phyloP scores from a whole-genome alignment of 2,329 filamentous ascomycete genomes.

The Hymenoscyphus albidus region DNA sequence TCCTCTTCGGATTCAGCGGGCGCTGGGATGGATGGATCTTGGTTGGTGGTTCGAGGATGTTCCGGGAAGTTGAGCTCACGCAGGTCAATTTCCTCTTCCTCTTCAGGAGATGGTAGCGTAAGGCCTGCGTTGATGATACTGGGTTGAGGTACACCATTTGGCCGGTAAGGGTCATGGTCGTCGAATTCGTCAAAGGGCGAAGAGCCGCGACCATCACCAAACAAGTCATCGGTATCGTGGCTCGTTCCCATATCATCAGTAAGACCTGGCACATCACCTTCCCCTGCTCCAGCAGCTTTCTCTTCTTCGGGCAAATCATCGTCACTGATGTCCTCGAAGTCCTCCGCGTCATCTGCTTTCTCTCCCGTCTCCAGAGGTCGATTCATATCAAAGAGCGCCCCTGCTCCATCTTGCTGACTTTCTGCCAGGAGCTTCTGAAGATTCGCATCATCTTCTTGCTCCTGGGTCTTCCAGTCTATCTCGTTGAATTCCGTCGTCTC shows the following conservation, averaged over 20 bases:
- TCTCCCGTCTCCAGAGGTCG: conserved; percentile 59
- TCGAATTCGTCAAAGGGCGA: conserved; percentile 31
- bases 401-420: conserved; percentile 36
- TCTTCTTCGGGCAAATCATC: conserved; percentile 85
- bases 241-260: conserved; percentile 57
- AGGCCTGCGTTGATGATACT: conserved; percentile 19
- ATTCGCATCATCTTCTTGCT: conserved; percentile 49
- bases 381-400: conserved; percentile 40
- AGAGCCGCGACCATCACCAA: conserved; percentile 52
- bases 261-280: conserved; percentile 30
- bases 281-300: conserved; percentile 37
- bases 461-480: conserved; percentile 42
- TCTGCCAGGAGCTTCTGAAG: conserved; percentile 44
- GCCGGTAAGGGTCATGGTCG: conserved; percentile 20
- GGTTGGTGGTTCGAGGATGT: conserved; percentile 41
- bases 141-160: conserved; percentile 19
- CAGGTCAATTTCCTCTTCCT: conserved; percentile 26
- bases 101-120: conserved; percentile 22
- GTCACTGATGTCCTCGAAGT: conserved; percentile 88
- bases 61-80: conserved; percentile 46
- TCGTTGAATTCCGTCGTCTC: conserved; percentile 24
- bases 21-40: conserved; percentile 62
- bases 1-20: conserved; percentile 71
- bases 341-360: conserved; percentile 89
- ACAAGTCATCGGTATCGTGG: conserved; percentile 60